Evolutionary conservation across 768 basidiomycete species (phyloP), one percentile per base, ranked within the genome.

Genomic region (Coprinopsis cinerea): DNA sequence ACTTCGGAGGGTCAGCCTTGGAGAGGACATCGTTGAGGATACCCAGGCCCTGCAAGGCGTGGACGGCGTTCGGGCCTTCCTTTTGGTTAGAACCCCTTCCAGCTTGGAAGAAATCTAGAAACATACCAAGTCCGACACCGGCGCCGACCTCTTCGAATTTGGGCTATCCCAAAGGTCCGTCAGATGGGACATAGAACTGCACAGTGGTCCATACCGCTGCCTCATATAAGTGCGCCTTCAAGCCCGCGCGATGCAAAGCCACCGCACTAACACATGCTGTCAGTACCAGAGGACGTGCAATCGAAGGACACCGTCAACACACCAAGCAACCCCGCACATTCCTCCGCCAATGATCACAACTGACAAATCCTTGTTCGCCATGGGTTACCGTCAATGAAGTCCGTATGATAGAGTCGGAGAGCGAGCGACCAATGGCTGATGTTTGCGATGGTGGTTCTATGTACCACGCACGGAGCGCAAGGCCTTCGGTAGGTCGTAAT

Each of bases 311-410:
- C 28, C 17, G 22, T 5, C 51, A 28, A 54, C 53, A 23, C 51
- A 67, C 68, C 71, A 73, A 1, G 73, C 67, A 13, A 82, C 59
- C 6, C 79, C 78, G 49, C 72, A 74, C 60, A 81, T 71, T 10
- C 81, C 79, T 18, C 78, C 78, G 20, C 80, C 79, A 2, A 81
- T 66, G 26, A 82, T 72, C 0, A 77, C 78, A 24, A 81, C 67
- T 24, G 64, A 63, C 53, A 79, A 73, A 56, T 72, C 69, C 52
- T 74, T 75, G 22, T 13, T 4, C n/a, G 49, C 32, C 43, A 46
- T 46, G 35, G 24, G n/a, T n/a, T n/a, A 34, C 30, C 9, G n/a
- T n/a, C 30, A n/a, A 34, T 34, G 9, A n/a, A 34, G 30, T 34
- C 30, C 30, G 9, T n/a, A 34, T 9, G n/a, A n/a, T 34, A 9